Conservation (phyloP, 495 filamentous ascomycete genomes). For the Pyrenopolyporus hunteri region DNA sequence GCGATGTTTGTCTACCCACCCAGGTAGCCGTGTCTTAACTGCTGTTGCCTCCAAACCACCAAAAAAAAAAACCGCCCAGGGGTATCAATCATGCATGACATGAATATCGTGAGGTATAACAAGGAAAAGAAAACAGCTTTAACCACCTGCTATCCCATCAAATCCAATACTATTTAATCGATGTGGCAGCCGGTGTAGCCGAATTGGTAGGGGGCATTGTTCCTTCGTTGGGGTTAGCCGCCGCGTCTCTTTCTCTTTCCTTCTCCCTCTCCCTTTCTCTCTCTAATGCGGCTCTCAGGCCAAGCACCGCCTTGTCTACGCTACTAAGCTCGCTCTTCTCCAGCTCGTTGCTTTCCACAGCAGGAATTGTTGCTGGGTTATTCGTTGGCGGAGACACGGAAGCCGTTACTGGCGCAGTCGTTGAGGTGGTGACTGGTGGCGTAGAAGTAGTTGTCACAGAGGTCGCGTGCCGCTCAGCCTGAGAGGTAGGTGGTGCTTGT, state of each 20-base stretch:
- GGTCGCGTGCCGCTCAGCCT: constrained; percentile 13
- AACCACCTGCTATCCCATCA: not conserved
- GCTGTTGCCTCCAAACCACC: constrained; percentile 10
- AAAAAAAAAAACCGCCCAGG: constrained; percentile 30
- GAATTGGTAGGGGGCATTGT: constrained; percentile 14
- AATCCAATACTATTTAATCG: constrained; percentile 6
- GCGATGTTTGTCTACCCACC: constrained; percentile 8
- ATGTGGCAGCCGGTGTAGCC: constrained; percentile 19
- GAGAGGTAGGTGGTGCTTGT: constrained; percentile 13
- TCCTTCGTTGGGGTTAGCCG: constrained; percentile 16
- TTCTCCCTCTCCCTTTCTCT: constrained; percentile 35
- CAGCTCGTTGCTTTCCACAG: constrained; percentile 10
- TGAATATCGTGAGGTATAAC: constrained; percentile 15
- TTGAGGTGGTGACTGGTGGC: constrained; percentile 6
- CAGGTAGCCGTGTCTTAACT: constrained; percentile 9
- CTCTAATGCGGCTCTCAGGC: constrained; percentile 34
- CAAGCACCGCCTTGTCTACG: constrained; percentile 37
- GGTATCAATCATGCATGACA: constrained; percentile 38
- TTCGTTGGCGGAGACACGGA: not conserved
- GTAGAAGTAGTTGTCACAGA: constrained; percentile 9
- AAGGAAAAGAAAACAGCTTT: constrained; percentile 6
- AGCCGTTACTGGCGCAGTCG: not conserved
- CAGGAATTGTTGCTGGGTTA: not conserved
- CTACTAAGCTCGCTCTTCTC: constrained; percentile 33
- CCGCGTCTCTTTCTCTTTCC: constrained; percentile 25